Base-by-base conservation (phyloP, 352 stramenopile species). In the Globisporangium spinosum region DNA sequence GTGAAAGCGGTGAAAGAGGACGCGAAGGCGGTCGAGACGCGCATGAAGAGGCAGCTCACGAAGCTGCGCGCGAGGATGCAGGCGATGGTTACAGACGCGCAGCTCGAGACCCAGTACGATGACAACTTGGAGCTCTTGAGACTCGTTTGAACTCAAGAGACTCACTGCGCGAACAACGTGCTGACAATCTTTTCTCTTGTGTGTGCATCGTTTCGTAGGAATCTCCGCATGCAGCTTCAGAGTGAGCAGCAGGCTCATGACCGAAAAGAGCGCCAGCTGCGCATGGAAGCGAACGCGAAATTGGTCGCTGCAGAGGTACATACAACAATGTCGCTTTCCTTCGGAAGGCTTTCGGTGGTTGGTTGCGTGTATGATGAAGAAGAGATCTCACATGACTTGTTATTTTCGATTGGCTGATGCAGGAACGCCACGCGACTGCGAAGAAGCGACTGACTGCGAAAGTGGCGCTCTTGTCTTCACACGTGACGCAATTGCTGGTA, bases 51-150 rank as follows among this genome's bases (percentile, higher is more conserved):
- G 32, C 73, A 90, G 59, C 70, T 89, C 29, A 80, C 77, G 20
- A 73, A 71, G 17, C 65, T 90, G 15, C 78, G 80, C 22, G 79
- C 80, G 23, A 75, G 67, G 9, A 86, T 89, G 79, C 80, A 87
- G 54, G 69, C 75, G n/a, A 74, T 83, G 38, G 79, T 85, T 29
- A 68, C 81, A 12, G 75, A 89, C 29, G 72, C 71, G 1, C 75
- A 86, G 63, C 64, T 70, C 0, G 78, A 90, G 62, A 75, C 73
- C 20, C 63, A 83, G 78, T 87, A 78, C 58, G 65, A 57, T 49
- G 13, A 8, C 15, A 22, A 6, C 15, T 7, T 49, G 15, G 4
- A 32, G 29, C 4, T 32, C 29, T 32, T 32, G 29, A 32, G 29
- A 32, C 29, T 32, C 29, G 4, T 32, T 32, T 8, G 29, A 32